Evolutionary conservation across 2,329 filamentous ascomycete species (phyloP).

Genomic region (Pseudocercospora musae): DNA sequence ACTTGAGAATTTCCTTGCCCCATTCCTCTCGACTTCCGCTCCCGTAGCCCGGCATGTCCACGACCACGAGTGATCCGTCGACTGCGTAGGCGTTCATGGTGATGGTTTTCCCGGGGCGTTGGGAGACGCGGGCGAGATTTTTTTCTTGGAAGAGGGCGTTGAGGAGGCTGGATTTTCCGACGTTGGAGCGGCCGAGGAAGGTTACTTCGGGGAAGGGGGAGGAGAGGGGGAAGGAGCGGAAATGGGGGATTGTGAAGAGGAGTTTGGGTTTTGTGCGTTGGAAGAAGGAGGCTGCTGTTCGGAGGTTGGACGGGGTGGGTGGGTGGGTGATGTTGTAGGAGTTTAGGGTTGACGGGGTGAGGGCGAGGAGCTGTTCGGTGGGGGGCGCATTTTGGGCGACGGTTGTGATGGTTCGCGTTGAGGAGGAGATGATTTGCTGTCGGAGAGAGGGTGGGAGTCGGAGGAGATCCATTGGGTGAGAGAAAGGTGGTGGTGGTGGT

Average conservation of each 20-base stretch:
- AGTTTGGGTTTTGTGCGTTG: constrained; percentile 49
- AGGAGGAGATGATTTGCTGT: constrained; percentile 11
- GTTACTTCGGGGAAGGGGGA: constrained; percentile 58
- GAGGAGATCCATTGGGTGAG: constrained; percentile 28
- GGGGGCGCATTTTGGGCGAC: constrained; percentile 1
- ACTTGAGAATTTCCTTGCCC: constrained; percentile 67
- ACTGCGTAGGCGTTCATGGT: constrained; percentile 66
- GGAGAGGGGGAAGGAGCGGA: constrained; percentile 56
- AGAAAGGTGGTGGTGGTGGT: too few relatives aligned
- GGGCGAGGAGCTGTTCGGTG: constrained; percentile 26
- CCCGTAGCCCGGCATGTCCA: constrained; percentile 72
- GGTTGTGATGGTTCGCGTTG: not conserved
- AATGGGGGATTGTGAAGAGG: constrained; percentile 59
- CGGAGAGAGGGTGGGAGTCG: constrained; percentile 28
- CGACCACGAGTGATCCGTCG: constrained; percentile 58
- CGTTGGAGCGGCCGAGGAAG: constrained; percentile 68
- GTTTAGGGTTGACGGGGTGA: constrained; percentile 32
- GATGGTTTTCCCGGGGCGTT: constrained; percentile 59
- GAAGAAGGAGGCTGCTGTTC: constrained; percentile 46
- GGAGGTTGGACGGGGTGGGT: constrained; percentile 38
- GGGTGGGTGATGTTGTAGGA: constrained; percentile 32
- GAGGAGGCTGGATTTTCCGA: constrained; percentile 65
- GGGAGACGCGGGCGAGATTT: constrained; percentile 54
- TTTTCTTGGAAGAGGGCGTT: constrained; percentile 56
- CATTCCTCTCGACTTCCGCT: constrained; percentile 59